Base-by-base conservation (phyloP, 169 alveolate genomes). In the Plasmodium inui region DNA sequence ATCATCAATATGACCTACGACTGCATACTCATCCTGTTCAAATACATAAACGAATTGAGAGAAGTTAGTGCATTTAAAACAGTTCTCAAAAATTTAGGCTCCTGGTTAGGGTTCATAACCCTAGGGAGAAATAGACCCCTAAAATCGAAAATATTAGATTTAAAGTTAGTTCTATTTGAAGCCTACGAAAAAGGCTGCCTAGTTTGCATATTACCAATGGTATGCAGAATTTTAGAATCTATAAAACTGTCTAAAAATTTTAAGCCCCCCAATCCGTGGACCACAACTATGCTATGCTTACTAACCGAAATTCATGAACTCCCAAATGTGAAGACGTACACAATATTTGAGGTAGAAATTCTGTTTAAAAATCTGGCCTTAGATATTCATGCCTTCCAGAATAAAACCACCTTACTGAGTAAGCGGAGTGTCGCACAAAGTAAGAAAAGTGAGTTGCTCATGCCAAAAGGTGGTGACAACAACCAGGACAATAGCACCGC, bases 231-330 rank as follows among this genome's bases (percentile, higher is more conserved):
- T 28, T 53, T 98, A 91, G 99, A 97, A 79, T 86, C 96, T 34
- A 93, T 97, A 1, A 92, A 95, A 67, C 44, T 83, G 76, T 96
- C 98, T 6, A 96, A 97, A 95, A 96, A 94, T 32, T 98, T 97
- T 95, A 95, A 93, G 55, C 98, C 99, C 9, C 99, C 99, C n/a
- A 98, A 98, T 90, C 99, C 99, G 17, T 98, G 99, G 99, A 97
- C 99, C 22, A 92, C 97, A 44, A 98, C 98, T 30, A 82, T 97
- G 73, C 93, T 98, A 44, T 92, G 93, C 81, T 92, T 97, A 55
- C 94, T 98, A 72, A 98, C 98, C 70, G 99, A 98, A 95, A 93
- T 98, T 44, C 98, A 97, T 84, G 94, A 93, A 72, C 91, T 97
- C 17, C 97, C 96, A 61, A 95, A 94, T 73, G 96, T 96, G 74